Percentiles rank a stretch among this genome's conserved stretches.
Conservation (phyloP, 2,329 filamentous ascomycete species). For the Trichoderma atroviride region DNA sequence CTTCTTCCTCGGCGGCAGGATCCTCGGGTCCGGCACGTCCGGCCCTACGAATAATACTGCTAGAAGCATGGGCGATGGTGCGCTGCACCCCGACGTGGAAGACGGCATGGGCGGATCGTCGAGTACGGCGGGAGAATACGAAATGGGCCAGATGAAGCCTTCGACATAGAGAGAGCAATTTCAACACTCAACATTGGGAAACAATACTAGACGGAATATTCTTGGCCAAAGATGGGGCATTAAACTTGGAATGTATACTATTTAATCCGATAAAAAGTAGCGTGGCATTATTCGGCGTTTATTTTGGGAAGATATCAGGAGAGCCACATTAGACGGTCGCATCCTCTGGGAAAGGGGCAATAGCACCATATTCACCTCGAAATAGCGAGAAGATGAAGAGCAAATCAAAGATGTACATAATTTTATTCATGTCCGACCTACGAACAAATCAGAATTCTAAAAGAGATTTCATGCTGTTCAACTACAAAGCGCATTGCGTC, state of each 20-base stretch:
- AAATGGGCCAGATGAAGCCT: constrained; percentile 61
- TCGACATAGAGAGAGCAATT: constrained; percentile 14
- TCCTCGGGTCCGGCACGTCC: constrained; percentile 37
- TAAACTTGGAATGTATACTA: constrained; percentile 14
- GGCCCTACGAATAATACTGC: constrained; percentile 27
- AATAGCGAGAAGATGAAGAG: neutral
- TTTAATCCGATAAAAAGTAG: neutral
- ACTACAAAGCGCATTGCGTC: neutral
- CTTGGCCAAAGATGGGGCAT: neutral
- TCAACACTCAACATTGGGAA: neutral
- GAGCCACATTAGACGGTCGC: constrained; percentile 6
- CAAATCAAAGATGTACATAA: neutral
- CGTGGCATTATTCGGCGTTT: constrained; percentile 27
- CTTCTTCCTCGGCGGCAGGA: constrained; percentile 69
- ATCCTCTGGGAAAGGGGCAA: neutral
- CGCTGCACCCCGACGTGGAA: constrained; percentile 41
- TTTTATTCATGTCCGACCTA: neutral
- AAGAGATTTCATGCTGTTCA: neutral
- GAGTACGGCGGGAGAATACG: constrained; percentile 58
- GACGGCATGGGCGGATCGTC: constrained; percentile 40
- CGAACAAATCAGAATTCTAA: neutral
- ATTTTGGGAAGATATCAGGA: neutral
- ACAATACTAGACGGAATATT: constrained; percentile 3
- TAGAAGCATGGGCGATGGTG: constrained; percentile 33
- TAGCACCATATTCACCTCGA: neutral